Conservation (phyloP, 148 eudicot species). For the Fagopyrum tataricum region DNA sequence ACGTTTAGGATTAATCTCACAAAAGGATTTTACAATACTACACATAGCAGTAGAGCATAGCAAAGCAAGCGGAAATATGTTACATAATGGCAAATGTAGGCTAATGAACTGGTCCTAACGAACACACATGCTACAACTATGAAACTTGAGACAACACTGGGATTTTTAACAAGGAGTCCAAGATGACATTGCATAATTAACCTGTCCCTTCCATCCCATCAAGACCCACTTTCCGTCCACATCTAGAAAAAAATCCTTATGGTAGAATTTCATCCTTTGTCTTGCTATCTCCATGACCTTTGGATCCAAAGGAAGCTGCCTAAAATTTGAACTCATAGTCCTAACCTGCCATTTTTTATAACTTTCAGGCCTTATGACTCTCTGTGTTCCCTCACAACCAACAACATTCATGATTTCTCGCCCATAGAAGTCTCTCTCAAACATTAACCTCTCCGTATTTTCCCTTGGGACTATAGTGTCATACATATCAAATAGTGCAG, state of each 20-base stretch:
- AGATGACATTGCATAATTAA: slow-evolving; percentile 26
- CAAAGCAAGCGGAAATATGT: too few species aligned
- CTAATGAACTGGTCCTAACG: too few species aligned
- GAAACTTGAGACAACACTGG: too few species aligned
- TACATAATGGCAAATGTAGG: too few species aligned
- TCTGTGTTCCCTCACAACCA: slow-evolving; percentile 72
- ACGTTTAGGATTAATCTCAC: too few species aligned
- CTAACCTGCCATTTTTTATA: slow-evolving; percentile 78
- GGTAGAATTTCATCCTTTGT: slow-evolving; percentile 26
- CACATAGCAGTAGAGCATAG: too few species aligned
- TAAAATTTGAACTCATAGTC: slow-evolving; percentile 44
- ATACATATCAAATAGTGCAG: slow-evolving; percentile 38
- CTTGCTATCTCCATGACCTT: slow-evolving; percentile 22
- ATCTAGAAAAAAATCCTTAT: slow-evolving; percentile 32
- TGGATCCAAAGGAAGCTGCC: slow-evolving; percentile 28
- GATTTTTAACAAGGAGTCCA: slow-evolving; percentile 33
- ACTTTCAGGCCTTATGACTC: slow-evolving; percentile 71
- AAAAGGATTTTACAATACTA: too few species aligned
- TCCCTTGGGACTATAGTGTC: slow-evolving; percentile 33
- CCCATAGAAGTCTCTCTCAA: slow-evolving; percentile 65
- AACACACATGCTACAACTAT: too few species aligned
- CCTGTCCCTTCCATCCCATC: slow-evolving; percentile 40
- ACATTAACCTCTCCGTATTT: slow-evolving; percentile 45
- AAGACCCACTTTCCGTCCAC: slow-evolving; percentile 34
- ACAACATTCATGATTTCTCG: slow-evolving; percentile 65